Base-by-base conservation (phyloP, 164 flowering plant genomes). In the Nelumbo lutea region DNA sequence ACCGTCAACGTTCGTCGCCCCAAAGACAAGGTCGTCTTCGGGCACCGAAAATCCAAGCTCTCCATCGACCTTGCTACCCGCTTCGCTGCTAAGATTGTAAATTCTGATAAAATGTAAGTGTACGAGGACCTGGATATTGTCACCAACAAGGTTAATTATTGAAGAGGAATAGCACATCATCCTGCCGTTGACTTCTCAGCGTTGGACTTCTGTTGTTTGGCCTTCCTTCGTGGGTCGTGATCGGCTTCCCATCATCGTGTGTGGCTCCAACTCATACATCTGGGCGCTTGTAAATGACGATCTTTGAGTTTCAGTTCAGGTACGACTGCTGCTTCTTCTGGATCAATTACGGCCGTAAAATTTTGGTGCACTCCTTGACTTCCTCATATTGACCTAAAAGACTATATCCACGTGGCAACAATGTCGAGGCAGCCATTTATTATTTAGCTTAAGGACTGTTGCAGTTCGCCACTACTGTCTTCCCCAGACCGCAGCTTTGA, bases 101-200 rank as follows among this genome's bases (percentile, higher is more conserved):
- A 93, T 61, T 87, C 93, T 0, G 98, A 93, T 71, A 91, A 91
- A 80, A 93, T 91, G 70, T 97, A 93, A 79, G 87, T 87, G 5
- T 86, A 84, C 73, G 55, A 81, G 46, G 96, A 96, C 4, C 85
- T 93, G 0, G 85, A 88, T 67, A 73, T 87, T 8, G 81, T 79
- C n/a, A 91, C 98, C n/a, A 93, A 93, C 75, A 93, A 93, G 70
- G 88, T 91, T 8, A 27, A 27, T 27, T 27, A 90, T 89, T 0
- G 72, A 73, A 7, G 85, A 87, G 40, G 97, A 93, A 76, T 77
- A 79, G 15, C 66, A 63, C 1, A 89, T 90, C 2, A 72, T 90
- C 86, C 88, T 0, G 73, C 90, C 6, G 64, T 67, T 0, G 81
- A 86, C 9, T 93, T 88, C 85, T 68, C 87, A 0, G 76, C 81